A percentile compares a stretch with the other conserved stretches of the same genome.
phyloP scores from a whole-genome alignment of 1,284 basidiomycete species.

The Xerocomus amazonicus region DNA sequence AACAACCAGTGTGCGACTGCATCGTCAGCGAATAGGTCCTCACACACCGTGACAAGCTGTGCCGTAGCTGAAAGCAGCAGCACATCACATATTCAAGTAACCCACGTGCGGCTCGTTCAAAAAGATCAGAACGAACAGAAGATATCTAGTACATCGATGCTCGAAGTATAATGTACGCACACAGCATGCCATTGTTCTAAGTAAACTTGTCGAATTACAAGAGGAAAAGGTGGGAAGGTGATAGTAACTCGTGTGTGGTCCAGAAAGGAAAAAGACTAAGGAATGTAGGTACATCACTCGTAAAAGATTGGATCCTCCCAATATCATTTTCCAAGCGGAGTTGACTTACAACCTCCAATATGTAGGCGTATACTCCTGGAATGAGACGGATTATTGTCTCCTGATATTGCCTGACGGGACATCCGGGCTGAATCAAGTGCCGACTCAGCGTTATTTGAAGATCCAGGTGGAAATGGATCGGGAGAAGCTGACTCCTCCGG shows the following conservation, averaged over 20 bases:
- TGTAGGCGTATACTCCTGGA: neutral
- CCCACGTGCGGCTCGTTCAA: too few species aligned
- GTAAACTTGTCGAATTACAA: neutral
- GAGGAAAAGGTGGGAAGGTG: neutral
- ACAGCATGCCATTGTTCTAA: neutral
- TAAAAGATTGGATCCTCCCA: too few species aligned
- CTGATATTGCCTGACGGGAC: slow-evolving; percentile 6
- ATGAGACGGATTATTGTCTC: slow-evolving; percentile 1
- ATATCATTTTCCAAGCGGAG: slow-evolving; percentile 2
- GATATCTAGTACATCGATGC: too few species aligned
- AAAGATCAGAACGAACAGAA: too few species aligned
- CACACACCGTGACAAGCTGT: too few species aligned
- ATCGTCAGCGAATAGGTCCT: slow-evolving; percentile 6
- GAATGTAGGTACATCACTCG: neutral
- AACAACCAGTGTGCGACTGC: slow-evolving; percentile 11
- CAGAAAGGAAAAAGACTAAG: neutral
- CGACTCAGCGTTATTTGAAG: neutral
- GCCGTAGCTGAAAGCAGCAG: too few species aligned
- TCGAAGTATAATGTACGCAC: too few species aligned
- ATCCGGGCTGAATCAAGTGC: neutral
- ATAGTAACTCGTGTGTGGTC: neutral
- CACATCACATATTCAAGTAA: too few species aligned
- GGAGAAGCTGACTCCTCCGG: neutral
- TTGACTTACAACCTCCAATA: slow-evolving; percentile 3
- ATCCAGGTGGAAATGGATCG: neutral